These are phyloP conservation scores for Colletotrichum sp. DNA, from an alignment of 2,329 filamentous ascomycete species.

Conservation along the genomic window DNA sequence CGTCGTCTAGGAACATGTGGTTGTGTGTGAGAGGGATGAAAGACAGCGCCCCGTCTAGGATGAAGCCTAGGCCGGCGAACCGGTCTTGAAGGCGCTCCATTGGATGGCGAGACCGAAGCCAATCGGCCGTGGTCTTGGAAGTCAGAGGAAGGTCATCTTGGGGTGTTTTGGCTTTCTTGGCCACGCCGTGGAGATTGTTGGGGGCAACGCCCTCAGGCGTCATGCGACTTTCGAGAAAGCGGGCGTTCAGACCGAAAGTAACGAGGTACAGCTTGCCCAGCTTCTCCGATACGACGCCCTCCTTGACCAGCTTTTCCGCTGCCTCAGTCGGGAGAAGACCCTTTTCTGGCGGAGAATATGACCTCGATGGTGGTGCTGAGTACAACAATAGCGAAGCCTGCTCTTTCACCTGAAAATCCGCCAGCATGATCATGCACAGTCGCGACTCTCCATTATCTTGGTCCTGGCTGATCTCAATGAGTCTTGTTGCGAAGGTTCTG, in stretches of 20 bases:
- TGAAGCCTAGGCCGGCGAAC: conserved; percentile 42
- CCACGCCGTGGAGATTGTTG: conserved; percentile 47
- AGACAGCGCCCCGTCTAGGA: conserved; percentile 47
- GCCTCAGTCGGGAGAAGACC: conserved; percentile 24
- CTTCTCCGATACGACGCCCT: conserved; percentile 28
- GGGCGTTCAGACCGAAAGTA: conserved; percentile 32
- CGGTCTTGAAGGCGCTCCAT: conserved; percentile 34
- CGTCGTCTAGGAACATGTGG: conserved; percentile 47
- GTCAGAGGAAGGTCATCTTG: conserved; percentile 28
- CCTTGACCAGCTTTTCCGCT: conserved; percentile 19
- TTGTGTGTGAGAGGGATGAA: conserved; percentile 49
- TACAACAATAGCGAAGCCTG: conserved; percentile 37
- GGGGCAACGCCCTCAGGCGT: conserved; percentile 44
- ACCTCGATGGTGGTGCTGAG: conserved; percentile 35
- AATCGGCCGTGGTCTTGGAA: conserved; percentile 44
- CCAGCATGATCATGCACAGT: conserved; percentile 44
- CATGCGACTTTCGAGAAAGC: conserved; percentile 38
- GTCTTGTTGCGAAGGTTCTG: conserved; percentile 50
- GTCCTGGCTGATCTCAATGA: conserved; percentile 48
- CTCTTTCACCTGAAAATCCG: conserved; percentile 52
- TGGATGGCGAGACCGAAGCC: conserved; percentile 33
- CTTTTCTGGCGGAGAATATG: conserved; percentile 33
- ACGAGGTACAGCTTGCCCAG: conserved; percentile 25
- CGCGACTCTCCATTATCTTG: conserved; percentile 39
- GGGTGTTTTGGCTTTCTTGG: conserved; percentile 44